Evolutionary conservation across 768 basidiomycete genomes (phyloP).

Genomic region (Dioszegia hungarica): DNA sequence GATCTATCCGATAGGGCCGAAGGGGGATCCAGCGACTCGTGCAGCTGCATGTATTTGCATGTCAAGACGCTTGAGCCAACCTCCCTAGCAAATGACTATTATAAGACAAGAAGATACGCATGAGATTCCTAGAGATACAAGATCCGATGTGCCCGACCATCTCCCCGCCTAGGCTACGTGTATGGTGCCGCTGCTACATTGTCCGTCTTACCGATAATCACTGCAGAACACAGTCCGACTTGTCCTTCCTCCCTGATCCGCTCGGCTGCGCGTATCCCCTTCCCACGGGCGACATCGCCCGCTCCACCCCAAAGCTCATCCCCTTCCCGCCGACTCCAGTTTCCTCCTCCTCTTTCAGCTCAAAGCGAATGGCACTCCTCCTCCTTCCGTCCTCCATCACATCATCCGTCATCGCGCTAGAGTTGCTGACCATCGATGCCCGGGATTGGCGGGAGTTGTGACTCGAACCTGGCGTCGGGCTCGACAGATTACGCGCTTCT

Average conservation of each 20-base stretch:
- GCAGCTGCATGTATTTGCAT: too few relatives aligned
- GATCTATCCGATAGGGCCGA: too few relatives aligned
- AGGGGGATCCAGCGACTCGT: too few relatives aligned
- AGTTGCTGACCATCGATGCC: background rate
- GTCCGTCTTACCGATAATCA: background rate
- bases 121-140: background rate
- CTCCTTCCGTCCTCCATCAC: background rate
- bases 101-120: background rate
- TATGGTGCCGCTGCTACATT: too few relatives aligned
- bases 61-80: too few relatives aligned
- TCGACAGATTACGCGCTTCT: background rate
- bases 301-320: background rate
- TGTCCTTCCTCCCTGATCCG: slow-evolving; percentile 14
- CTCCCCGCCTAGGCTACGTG: too few relatives aligned
- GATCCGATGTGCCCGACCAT: too few relatives aligned
- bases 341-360: background rate
- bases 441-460: slow-evolving; percentile 5
- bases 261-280: background rate
- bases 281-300: background rate
- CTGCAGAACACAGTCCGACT: slow-evolving; percentile 20
- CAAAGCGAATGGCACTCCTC: slow-evolving; percentile 5
- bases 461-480: background rate
- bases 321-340: background rate
- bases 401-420: slow-evolving; percentile 3
- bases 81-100: too few relatives aligned